Conservation (phyloP, 768 basidiomycete species). For the Kwoniella mangroviensis region DNA sequence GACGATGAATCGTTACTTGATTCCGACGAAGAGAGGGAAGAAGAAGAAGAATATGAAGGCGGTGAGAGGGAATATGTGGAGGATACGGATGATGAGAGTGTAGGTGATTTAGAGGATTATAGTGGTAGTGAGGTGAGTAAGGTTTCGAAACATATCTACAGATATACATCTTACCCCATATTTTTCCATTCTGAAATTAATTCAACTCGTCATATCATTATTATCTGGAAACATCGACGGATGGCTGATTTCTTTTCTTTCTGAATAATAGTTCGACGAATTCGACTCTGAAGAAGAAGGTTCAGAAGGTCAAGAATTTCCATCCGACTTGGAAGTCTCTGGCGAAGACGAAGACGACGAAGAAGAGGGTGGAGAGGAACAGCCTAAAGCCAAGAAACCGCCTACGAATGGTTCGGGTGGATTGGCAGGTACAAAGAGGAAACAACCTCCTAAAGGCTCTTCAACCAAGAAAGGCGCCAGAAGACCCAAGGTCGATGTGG, state of each 20-base stretch:
- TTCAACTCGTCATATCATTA: too few species aligned
- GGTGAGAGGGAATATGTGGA: conserved; percentile 67
- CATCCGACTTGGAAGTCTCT: conserved; percentile 50
- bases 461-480: conserved; percentile 17
- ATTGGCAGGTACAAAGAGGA: conserved; percentile 35
- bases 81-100: conserved; percentile 74
- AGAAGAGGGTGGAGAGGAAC: conserved; percentile 58
- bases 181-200: not conserved
- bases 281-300: conserved; percentile 54
- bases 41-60: conserved; percentile 61
- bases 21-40: conserved; percentile 58
- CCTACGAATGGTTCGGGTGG: conserved; percentile 4
- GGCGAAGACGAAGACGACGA: conserved; percentile 61
- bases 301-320: conserved; percentile 49
- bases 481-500: conserved; percentile 81
- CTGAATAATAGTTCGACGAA: conserved; percentile 42
- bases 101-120: conserved; percentile 67
- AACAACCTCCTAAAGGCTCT: conserved; percentile 22
- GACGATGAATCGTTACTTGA: conserved; percentile 64
- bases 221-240: too few species aligned
- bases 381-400: conserved; percentile 63
- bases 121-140: conserved; percentile 41
- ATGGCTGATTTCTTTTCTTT: not conserved
- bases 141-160: not conserved
- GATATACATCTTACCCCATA: conserved; percentile 2